Evolutionary conservation across 306 rosid species (phyloP).

Genomic region (Neltuma alba): DNA sequence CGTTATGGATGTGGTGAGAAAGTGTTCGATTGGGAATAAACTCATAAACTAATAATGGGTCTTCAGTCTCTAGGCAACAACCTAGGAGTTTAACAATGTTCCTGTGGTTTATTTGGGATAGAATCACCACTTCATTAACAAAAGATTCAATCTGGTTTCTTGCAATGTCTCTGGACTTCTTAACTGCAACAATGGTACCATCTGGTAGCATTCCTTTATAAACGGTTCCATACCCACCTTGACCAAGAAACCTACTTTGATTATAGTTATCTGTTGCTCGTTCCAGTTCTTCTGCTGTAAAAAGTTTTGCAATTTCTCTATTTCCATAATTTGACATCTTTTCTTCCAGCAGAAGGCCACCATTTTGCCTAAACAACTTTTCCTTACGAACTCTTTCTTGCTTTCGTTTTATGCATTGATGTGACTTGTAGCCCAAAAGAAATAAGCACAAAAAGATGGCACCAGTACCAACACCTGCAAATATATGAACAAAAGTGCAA

Average conservation of each 20-base stretch:
- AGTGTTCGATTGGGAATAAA: constrained; percentile 64
- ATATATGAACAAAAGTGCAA: background rate
- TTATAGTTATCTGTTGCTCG: constrained; percentile 7
- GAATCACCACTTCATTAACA: constrained; percentile 54
- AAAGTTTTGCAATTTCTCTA: constrained; percentile 48
- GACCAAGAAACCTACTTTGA: constrained; percentile 4
- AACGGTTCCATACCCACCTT: constrained; percentile 3
- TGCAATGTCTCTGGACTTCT: constrained; percentile 45
- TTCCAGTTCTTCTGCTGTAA: constrained; percentile 50
- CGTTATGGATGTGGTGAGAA: constrained; percentile 40
- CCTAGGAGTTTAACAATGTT: constrained; percentile 58
- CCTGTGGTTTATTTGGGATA: constrained; percentile 63
- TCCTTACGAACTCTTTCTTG: background rate
- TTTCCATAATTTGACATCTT: constrained; percentile 38
- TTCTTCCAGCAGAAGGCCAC: background rate
- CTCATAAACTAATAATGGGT: constrained; percentile 64
- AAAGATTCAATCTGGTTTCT: constrained; percentile 42
- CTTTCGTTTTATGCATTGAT: background rate
- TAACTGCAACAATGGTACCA: constrained; percentile 52
- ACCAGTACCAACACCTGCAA: constrained; percentile 51
- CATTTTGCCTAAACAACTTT: background rate
- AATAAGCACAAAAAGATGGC: constrained; percentile 40
- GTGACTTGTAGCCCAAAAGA: constrained; percentile 41
- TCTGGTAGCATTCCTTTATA: constrained; percentile 39
- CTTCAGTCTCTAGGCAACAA: constrained; percentile 62